Evolutionary conservation across 805 yeast species (phyloP).

Genomic region (Metschnikowia sp.): DNA sequence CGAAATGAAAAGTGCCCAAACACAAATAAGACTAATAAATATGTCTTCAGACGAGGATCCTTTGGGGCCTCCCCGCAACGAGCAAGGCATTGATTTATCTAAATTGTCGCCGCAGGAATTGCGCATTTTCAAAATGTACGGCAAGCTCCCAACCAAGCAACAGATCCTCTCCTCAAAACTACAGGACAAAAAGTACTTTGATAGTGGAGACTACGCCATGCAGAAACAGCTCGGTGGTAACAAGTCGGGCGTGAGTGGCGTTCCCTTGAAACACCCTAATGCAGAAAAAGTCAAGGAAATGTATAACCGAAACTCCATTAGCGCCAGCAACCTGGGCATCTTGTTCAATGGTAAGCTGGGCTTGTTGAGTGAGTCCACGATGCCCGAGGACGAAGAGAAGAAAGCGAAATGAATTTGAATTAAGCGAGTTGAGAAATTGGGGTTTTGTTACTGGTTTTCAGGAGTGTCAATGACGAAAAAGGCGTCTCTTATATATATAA

Average conservation of each 20-base stretch:
- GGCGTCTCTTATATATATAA: too few species aligned
- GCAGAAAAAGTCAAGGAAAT: constrained; percentile 60
- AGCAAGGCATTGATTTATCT: constrained; percentile 49
- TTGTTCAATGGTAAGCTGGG: constrained; percentile 49
- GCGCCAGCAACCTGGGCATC: constrained; percentile 44
- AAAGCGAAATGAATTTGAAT: neutral
- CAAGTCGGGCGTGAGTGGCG: constrained; percentile 31
- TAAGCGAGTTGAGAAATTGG: too few species aligned
- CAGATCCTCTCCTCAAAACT: constrained; percentile 72
- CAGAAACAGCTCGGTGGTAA: constrained; percentile 44
- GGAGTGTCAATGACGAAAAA: too few species aligned
- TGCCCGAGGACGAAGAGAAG: constrained; percentile 15
- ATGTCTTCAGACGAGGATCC: constrained; percentile 47
- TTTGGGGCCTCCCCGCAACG: constrained; percentile 44
- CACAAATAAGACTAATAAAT: neutral
- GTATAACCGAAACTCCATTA: constrained; percentile 53
- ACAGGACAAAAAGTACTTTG: constrained; percentile 88
- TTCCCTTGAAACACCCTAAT: constrained; percentile 47
- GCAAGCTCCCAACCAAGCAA: constrained; percentile 77
- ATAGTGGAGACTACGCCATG: constrained; percentile 92
- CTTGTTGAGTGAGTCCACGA: constrained; percentile 51
- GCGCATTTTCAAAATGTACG: constrained; percentile 74
- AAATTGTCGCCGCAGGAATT: constrained; percentile 75
- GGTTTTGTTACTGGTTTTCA: too few species aligned
- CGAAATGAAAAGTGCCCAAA: too few species aligned